Evolutionary conservation across 345 rosid genomes (phyloP).

Genomic region (Abelmoschus esculentus): DNA sequence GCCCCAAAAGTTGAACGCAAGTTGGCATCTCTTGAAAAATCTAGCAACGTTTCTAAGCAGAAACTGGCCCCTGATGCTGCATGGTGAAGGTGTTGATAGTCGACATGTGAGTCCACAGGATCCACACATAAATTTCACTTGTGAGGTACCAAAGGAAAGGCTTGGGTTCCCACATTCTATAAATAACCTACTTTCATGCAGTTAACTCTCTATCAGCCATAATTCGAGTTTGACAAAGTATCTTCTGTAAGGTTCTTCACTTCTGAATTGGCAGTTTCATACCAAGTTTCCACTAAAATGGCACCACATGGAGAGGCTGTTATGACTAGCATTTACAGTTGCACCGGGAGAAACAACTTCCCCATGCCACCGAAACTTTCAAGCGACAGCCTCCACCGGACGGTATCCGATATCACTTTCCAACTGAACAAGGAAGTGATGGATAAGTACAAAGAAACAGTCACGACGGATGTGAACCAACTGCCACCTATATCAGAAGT

Average conservation of each 20-base stretch:
- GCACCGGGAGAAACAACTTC: constrained; percentile 22
- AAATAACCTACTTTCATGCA: constrained; percentile 14
- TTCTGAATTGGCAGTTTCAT: not conserved
- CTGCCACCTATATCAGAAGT: constrained; percentile 65
- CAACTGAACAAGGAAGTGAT: constrained; percentile 39
- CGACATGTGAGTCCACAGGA: constrained; percentile 28
- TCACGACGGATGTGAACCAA: not conserved
- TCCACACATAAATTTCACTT: constrained; percentile 23
- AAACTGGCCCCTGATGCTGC: constrained; percentile 6
- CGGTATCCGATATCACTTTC: constrained; percentile 54
- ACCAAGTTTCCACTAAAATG: constrained; percentile 26
- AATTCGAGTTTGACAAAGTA: not conserved
- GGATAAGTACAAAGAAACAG: constrained; percentile 10
- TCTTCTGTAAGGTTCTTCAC: not conserved
- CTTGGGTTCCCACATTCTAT: constrained; percentile 7
- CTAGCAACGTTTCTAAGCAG: constrained; percentile 21
- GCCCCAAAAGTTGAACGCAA: not conserved
- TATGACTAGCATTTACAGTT: constrained; percentile 7
- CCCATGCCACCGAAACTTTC: constrained; percentile 56
- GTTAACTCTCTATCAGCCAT: not conserved
- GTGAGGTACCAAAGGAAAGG: constrained; percentile 2
- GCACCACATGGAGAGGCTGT: constrained; percentile 58
- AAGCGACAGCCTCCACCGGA: constrained; percentile 45
- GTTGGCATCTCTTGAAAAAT: constrained; percentile 20
- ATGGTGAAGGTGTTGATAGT: constrained; percentile 12